These are phyloP conservation scores for Chaetomium olivaceum DNA, from an alignment of 2,329 filamentous ascomycete species.

Conservation along the genomic window DNA sequence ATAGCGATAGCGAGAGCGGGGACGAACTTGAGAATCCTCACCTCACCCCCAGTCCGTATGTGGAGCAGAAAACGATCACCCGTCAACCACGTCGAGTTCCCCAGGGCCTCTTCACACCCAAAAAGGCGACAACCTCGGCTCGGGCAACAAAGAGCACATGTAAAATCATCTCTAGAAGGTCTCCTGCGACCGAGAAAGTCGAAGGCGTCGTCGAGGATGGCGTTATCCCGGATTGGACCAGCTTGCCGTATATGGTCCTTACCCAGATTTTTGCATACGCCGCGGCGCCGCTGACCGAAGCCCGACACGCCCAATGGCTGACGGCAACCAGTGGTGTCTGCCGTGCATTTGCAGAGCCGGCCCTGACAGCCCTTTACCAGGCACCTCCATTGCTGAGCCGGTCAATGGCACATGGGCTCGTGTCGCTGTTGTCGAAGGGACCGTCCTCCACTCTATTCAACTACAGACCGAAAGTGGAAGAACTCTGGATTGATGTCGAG, in stretches of 20 bases:
- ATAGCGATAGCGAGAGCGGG: conserved; percentile 22
- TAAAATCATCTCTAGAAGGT: background rate
- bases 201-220: conserved; percentile 4
- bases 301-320: conserved; percentile 59
- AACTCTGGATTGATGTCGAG: conserved; percentile 68
- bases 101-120: background rate
- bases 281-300: conserved; percentile 55
- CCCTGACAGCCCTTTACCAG: conserved; percentile 70
- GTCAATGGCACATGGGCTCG: conserved; percentile 48
- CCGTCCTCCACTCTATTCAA: conserved; percentile 54
- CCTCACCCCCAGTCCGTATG: conserved; percentile 19
- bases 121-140: conserved; percentile 1
- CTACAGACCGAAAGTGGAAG: conserved; percentile 70
- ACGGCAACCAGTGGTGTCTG: conserved; percentile 63
- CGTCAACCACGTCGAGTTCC: background rate
- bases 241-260: conserved; percentile 59
- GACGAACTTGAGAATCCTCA: conserved; percentile 20
- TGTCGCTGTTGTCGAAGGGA: conserved; percentile 56
- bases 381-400: conserved; percentile 61
- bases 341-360: conserved; percentile 68
- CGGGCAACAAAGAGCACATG: background rate
- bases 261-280: conserved; percentile 69
- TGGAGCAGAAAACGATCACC: conserved; percentile 13
- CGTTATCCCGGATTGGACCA: conserved; percentile 36
- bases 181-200: background rate